These are phyloP conservation scores for Cafeteria roenbergensis DNA, from an alignment of 108 stramenopile species.

Conservation along the genomic window DNA sequence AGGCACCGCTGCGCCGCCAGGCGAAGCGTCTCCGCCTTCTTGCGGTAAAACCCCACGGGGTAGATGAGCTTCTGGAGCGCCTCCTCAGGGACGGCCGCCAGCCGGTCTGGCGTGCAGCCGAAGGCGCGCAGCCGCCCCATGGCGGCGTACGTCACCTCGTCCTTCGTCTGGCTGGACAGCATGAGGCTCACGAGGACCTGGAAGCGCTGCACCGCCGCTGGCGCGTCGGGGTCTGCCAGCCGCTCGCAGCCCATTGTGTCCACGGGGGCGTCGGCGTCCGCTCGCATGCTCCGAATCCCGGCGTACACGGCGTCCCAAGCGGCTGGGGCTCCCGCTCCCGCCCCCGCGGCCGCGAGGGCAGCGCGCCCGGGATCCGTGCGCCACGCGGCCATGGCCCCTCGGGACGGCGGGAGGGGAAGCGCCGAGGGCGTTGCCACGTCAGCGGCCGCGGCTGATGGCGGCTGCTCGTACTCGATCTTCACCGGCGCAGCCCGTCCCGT, in stretches of 20 bases:
- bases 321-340: too few relatives aligned
- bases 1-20: background rate
- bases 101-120: background rate
- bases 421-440: too few relatives aligned
- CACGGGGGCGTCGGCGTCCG: background rate
- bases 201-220: slow-evolving; percentile 1
- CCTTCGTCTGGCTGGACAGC: slow-evolving; percentile 18
- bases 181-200: slow-evolving; percentile 9
- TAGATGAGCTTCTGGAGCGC: slow-evolving; percentile 4
- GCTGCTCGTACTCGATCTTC: too few relatives aligned
- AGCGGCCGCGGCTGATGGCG: too few relatives aligned
- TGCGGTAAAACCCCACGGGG: slow-evolving; percentile 14
- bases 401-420: too few relatives aligned
- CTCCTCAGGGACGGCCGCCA: background rate
- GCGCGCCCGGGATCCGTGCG: too few relatives aligned
- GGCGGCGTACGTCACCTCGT: background rate
- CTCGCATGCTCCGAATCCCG: background rate
- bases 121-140: background rate
- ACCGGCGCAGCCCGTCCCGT: too few relatives aligned
- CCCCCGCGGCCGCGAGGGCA: too few relatives aligned
- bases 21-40: background rate
- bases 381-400: too few relatives aligned
- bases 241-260: slow-evolving; percentile 2
- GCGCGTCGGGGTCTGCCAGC: background rate
- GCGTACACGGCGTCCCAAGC: background rate